Evolutionary conservation across 1,284 basidiomycete species (phyloP).

Genomic region (Anthracocystis setariae): DNA sequence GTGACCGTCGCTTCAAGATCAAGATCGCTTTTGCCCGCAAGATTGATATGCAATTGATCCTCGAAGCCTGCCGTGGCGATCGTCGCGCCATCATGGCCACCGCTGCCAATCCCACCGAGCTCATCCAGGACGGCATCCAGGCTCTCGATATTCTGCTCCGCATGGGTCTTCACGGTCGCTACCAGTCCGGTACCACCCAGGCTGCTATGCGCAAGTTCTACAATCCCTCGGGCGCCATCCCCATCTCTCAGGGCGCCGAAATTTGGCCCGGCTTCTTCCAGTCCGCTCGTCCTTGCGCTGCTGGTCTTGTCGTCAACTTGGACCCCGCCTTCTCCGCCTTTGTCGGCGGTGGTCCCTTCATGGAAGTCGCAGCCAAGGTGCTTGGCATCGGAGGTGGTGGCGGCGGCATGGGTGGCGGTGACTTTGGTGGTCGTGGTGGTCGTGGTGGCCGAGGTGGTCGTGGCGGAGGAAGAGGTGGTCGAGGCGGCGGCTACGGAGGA

Average conservation of each 20-base stretch:
- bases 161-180: slow-evolving; percentile 12
- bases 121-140: slow-evolving; percentile 34
- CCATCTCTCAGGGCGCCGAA: slow-evolving; percentile 48
- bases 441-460: slow-evolving; percentile 44
- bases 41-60: slow-evolving; percentile 31
- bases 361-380: slow-evolving; percentile 39
- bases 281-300: slow-evolving; percentile 46
- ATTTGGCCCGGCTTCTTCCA: slow-evolving; percentile 58
- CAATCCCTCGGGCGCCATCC: slow-evolving; percentile 25
- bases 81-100: slow-evolving; percentile 34
- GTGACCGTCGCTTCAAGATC: slow-evolving; percentile 33
- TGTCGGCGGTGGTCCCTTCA: slow-evolving; percentile 37
- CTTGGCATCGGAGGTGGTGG: slow-evolving; percentile 42
- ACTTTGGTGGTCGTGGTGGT: slow-evolving; percentile 35
- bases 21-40: slow-evolving; percentile 28
- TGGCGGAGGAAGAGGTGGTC: slow-evolving; percentile 29
- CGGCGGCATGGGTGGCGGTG: slow-evolving; percentile 13
- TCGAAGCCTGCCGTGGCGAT: slow-evolving; percentile 37
- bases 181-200: slow-evolving; percentile 29
- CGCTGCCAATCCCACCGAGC: slow-evolving; percentile 33
- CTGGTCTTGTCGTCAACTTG: slow-evolving; percentile 57
- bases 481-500: slow-evolving; percentile 11
- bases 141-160: slow-evolving; percentile 45
- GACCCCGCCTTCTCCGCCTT: slow-evolving; percentile 57
- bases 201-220: slow-evolving; percentile 52